phyloP scores from a whole-genome alignment of 805 yeast genomes.

The Wickerhamiella azymoides region DNA sequence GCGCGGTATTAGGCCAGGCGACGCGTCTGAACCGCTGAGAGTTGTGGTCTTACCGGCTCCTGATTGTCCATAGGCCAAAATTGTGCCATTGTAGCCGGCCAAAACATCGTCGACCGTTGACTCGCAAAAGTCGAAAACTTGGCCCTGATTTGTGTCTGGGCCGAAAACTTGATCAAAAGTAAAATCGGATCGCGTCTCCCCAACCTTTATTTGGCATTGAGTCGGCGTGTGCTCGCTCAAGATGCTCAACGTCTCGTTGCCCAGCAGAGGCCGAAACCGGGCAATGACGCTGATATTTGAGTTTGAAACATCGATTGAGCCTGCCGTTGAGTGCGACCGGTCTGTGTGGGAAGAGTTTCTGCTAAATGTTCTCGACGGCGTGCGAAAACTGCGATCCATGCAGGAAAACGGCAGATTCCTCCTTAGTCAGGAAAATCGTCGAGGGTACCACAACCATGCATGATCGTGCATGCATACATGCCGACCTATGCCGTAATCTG shows the following conservation, averaged over 20 bases:
- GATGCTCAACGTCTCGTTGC: slow-evolving; percentile 11
- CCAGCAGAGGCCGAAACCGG: slow-evolving; percentile 52
- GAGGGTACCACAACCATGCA: neutral
- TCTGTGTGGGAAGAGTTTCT: slow-evolving; percentile 4
- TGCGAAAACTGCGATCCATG: slow-evolving; percentile 8
- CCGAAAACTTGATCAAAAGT: slow-evolving; percentile 56
- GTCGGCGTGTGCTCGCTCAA: slow-evolving; percentile 1
- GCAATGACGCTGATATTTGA: slow-evolving; percentile 51
- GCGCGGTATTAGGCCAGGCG: slow-evolving; percentile 58
- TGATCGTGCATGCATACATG: neutral
- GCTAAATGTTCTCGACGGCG: slow-evolving; percentile 6
- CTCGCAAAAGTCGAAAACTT: slow-evolving; percentile 42
- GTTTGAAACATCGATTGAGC: neutral
- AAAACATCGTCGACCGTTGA: slow-evolving; percentile 57
- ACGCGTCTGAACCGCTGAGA: slow-evolving; percentile 51
- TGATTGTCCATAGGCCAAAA: slow-evolving; percentile 68
- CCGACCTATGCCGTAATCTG: too few relatives aligned
- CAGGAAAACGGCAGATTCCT: slow-evolving; percentile 2
- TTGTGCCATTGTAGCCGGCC: slow-evolving; percentile 64
- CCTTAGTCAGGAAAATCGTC: neutral
- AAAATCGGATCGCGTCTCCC: slow-evolving; percentile 26
- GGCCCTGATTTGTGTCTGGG: slow-evolving; percentile 36
- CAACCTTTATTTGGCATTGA: slow-evolving; percentile 14
- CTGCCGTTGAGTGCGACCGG: slow-evolving; percentile 3
- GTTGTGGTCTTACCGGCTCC: slow-evolving; percentile 68